Conservation (phyloP, 1,284 basidiomycete species). For the Schizophyllum commune region DNA sequence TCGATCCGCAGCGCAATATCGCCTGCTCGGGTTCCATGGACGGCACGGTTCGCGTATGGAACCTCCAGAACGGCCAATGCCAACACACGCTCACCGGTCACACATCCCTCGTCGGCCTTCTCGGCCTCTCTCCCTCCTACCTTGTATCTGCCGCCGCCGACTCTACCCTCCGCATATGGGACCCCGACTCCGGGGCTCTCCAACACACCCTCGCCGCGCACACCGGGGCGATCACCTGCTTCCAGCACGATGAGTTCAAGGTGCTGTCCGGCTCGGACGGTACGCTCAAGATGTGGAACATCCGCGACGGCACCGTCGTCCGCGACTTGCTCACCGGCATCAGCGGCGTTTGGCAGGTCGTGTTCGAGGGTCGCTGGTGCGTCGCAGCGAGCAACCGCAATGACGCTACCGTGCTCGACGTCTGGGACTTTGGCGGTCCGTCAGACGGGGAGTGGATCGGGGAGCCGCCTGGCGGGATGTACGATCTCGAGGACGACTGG, state of each 20-base stretch:
- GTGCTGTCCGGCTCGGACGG: constrained; percentile 91
- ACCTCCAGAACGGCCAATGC: constrained; percentile 72
- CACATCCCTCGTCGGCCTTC: constrained; percentile 81
- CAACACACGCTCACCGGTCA: constrained; percentile 79
- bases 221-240: constrained; percentile 92
- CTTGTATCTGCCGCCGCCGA: constrained; percentile 94
- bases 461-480: constrained; percentile 35
- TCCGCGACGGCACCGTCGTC: constrained; percentile 75
- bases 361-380: constrained; percentile 87
- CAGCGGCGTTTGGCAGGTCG: constrained; percentile 92
- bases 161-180: constrained; percentile 88
- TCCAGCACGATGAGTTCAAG: constrained; percentile 96
- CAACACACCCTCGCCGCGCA: constrained; percentile 80
- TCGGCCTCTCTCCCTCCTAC: constrained; percentile 80
- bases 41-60: constrained; percentile 91
- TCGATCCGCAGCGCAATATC: constrained; percentile 78
- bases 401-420: constrained; percentile 73
- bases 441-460: constrained; percentile 37
- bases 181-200: constrained; percentile 74
- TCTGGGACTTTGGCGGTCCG: constrained; percentile 78
- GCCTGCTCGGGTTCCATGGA: constrained; percentile 96
- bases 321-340: constrained; percentile 85
- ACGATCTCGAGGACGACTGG: constrained; percentile 34
- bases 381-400: constrained; percentile 86
- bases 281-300: constrained; percentile 96